Evolutionary conservation across 129 eudicot species (phyloP).

Genomic region (Centaurea solstitialis): DNA sequence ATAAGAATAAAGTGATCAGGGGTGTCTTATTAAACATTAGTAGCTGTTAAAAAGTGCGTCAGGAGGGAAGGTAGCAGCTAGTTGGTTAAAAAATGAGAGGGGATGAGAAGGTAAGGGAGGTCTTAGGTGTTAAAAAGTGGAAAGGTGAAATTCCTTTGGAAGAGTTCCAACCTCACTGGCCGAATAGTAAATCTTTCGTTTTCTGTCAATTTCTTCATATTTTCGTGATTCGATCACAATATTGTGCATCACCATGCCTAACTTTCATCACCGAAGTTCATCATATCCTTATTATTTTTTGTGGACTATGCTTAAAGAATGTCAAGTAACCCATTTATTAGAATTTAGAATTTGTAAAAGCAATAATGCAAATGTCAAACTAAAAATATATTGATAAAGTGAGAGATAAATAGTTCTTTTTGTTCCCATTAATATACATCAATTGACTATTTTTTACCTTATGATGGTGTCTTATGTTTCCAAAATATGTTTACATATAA

Average conservation of each 20-base stretch:
- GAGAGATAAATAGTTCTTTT: background rate
- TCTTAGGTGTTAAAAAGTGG: background rate
- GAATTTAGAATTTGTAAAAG: constrained; percentile 1
- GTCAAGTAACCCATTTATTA: background rate
- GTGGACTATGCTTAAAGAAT: background rate
- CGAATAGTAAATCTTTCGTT: background rate
- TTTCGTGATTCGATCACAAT: background rate
- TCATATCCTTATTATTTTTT: background rate
- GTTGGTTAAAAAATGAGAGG: background rate
- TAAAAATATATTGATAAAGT: background rate
- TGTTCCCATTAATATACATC: background rate
- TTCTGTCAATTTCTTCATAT: background rate
- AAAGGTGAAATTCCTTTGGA: background rate
- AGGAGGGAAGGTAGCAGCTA: background rate
- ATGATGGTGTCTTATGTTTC: background rate
- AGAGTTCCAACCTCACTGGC: background rate
- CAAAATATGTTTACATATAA: background rate
- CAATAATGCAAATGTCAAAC: background rate
- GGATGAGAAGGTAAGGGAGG: background rate
- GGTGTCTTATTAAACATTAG: background rate
- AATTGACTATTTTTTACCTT: background rate
- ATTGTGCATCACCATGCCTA: background rate
- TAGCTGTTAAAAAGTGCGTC: background rate
- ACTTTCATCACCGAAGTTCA: background rate
- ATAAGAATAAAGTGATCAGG: background rate